Conservation (phyloP, 257 asterid genomes). For the Linderniella brevidens region DNA sequence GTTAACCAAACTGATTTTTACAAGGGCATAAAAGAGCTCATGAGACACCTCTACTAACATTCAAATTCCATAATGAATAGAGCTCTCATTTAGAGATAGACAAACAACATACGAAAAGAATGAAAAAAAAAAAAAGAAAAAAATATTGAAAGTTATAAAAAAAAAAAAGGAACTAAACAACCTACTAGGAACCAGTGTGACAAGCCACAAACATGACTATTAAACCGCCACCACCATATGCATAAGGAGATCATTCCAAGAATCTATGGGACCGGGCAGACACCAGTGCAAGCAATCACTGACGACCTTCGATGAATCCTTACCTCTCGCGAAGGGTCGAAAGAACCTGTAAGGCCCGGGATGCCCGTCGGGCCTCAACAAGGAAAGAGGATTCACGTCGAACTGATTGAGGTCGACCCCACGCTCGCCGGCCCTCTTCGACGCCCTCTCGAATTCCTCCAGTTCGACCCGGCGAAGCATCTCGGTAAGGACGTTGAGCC, state of each 20-base stretch:
- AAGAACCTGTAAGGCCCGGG: slow-evolving; percentile 61
- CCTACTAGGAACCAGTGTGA: no score
- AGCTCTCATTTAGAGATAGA: no score
- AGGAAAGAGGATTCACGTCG: slow-evolving; percentile 38
- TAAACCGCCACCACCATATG: slow-evolving; percentile 42
- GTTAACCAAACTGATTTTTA: no score
- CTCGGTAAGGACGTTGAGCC: slow-evolving; percentile 17
- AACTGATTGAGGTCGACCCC: slow-evolving; percentile 46
- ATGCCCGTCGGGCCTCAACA: slow-evolving; percentile 77
- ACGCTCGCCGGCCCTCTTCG: slow-evolving; percentile 22
- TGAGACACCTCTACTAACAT: no score
- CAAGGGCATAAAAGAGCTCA: no score
- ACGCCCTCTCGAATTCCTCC: slow-evolving; percentile 35
- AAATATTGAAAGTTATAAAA: no score
- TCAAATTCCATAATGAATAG: no score
- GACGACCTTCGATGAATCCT: slow-evolving; percentile 18
- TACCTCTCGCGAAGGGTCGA: slow-evolving; percentile 34
- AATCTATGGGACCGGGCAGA: slow-evolving; percentile 77
- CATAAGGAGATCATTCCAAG: slow-evolving; percentile 78
- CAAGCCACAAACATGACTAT: not conserved
- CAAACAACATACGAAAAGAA: no score
- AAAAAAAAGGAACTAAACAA: no score
- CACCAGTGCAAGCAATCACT: slow-evolving; percentile 89
- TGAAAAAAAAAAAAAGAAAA: no score
- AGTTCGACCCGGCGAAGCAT: slow-evolving; percentile 27